These are phyloP conservation scores for Zymoseptoria pseudotritici DNA, from an alignment of 2,329 filamentous ascomycete species.

Conservation along the genomic window DNA sequence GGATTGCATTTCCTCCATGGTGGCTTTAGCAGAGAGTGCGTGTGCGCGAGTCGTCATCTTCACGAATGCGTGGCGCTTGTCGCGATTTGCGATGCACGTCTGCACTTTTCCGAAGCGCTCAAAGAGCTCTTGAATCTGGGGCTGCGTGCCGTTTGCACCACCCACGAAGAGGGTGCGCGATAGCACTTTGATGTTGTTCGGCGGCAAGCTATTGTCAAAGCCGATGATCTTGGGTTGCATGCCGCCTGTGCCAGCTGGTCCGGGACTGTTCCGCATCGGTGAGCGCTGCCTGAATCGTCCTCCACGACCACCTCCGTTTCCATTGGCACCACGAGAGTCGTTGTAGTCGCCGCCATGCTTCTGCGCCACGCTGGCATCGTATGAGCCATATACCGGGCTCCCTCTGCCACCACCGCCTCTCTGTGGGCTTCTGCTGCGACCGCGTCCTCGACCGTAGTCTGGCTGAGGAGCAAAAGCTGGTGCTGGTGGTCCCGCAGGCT, in stretches of 20 bases:
- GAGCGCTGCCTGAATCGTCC: conserved; percentile 82
- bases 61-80: conserved; percentile 97
- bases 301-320: conserved; percentile 44
- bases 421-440: conserved; percentile 60
- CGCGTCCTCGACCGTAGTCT: conserved; percentile 54
- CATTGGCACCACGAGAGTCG: conserved; percentile 36
- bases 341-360: conserved; percentile 16
- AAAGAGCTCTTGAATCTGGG: conserved; percentile 75
- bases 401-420: conserved; percentile 51
- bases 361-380: conserved; percentile 44
- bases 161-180: conserved; percentile 95
- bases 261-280: conserved; percentile 58
- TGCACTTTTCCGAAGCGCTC: conserved; percentile 78
- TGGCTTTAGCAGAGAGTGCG: conserved; percentile 73
- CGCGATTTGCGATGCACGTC: conserved; percentile 95
- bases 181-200: conserved; percentile 79
- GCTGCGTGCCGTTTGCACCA: conserved; percentile 73
- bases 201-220: conserved; percentile 65
- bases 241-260: conserved; percentile 38
- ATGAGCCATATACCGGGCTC: conserved; percentile 64
- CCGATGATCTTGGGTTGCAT: conserved; percentile 67
- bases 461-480: conserved; percentile 15
- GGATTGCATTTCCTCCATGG: conserved; percentile 88
- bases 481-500: conserved; percentile 13
- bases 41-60: conserved; percentile 93